These are phyloP conservation scores for Cephalotrichum gorgonifer DNA, from an alignment of 2,329 filamentous ascomycete species.

Conservation along the genomic window DNA sequence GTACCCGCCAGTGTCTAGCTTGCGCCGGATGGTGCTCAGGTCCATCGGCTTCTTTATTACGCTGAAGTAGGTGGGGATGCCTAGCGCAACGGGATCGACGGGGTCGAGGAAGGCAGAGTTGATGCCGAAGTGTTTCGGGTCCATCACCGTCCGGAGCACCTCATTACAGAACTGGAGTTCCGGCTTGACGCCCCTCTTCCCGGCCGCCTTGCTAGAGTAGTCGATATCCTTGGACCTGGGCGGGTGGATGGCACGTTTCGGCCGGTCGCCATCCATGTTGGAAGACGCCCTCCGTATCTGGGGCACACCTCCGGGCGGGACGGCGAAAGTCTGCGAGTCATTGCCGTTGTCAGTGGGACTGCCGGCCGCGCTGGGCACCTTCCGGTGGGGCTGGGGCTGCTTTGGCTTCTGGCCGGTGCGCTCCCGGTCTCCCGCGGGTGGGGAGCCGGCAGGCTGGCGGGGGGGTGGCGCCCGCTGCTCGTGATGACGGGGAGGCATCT, in stretches of 20 bases:
- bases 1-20: slow-evolving; percentile 71
- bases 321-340: slow-evolving; percentile 52
- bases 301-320: slow-evolving; percentile 68
- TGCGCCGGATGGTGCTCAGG: slow-evolving; percentile 66
- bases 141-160: slow-evolving; percentile 66
- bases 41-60: slow-evolving; percentile 98
- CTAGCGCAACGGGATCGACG: slow-evolving; percentile 87
- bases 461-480: slow-evolving; percentile 28
- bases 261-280: slow-evolving; percentile 64
- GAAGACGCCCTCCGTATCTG: slow-evolving; percentile 79
- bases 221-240: slow-evolving; percentile 87
- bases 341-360: slow-evolving; percentile 32
- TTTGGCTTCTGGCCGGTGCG: slow-evolving; percentile 12
- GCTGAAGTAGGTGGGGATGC: slow-evolving; percentile 87
- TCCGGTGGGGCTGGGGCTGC: slow-evolving; percentile 13
- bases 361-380: slow-evolving; percentile 17
- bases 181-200: slow-evolving; percentile 83
- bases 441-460: slow-evolving; percentile 9
- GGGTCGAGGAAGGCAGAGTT: slow-evolving; percentile 71
- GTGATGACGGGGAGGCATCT: slow-evolving; percentile 32
- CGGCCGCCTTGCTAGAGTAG: slow-evolving; percentile 65
- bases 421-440: slow-evolving; percentile 26
- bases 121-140: slow-evolving; percentile 56
- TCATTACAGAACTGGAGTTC: slow-evolving; percentile 87
- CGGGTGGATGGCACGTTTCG: slow-evolving; percentile 88